A percentile compares a stretch with the other conserved stretches of the same genome.
Conservation (phyloP, 805 yeast genomes). For the Ogataea methanolica region DNA sequence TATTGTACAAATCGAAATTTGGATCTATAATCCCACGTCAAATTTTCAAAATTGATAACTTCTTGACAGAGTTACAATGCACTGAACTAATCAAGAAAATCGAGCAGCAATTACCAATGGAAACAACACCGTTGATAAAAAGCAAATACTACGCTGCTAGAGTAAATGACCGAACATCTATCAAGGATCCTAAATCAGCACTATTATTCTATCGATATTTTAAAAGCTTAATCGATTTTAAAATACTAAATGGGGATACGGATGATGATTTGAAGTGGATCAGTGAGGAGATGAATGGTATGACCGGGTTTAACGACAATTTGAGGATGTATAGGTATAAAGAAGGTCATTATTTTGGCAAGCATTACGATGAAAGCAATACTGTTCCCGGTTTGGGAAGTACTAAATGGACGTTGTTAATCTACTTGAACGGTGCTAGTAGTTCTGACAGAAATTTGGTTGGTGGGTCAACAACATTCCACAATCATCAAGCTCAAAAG, state of each 20-base stretch:
- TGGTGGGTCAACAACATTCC: conserved; percentile 60
- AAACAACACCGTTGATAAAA: conserved; percentile 45
- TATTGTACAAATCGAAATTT: conserved; percentile 7
- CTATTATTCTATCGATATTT: conserved; percentile 41
- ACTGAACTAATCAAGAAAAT: conserved; percentile 33
- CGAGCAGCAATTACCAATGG: conserved; percentile 25
- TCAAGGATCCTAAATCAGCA: conserved; percentile 36
- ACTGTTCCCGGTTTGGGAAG: conserved; percentile 23
- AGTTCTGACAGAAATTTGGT: conserved; percentile 31
- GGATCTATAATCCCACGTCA: conserved; percentile 28
- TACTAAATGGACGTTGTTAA: conserved; percentile 56
- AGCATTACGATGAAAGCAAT: conserved; percentile 50
- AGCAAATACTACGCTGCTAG: conserved; percentile 53
- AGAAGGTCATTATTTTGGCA: conserved; percentile 54
- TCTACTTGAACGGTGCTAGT: conserved; percentile 45
- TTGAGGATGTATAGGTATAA: conserved; percentile 50
- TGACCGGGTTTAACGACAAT: conserved; percentile 51
- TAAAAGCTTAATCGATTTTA: conserved; percentile 24
- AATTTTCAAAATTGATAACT: conserved; percentile 36
- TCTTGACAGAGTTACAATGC: conserved; percentile 35
- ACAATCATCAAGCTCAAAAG: conserved; percentile 24
- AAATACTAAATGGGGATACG: conserved; percentile 27
- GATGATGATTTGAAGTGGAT: conserved; percentile 14
- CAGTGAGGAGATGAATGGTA: conserved; percentile 30
- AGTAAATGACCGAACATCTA: conserved; percentile 46